Evolutionary conservation across 2,329 filamentous ascomycete genomes (phyloP), one percentile per base, ranked within the genome.

Genomic region (Dactylellina parvicollis): DNA sequence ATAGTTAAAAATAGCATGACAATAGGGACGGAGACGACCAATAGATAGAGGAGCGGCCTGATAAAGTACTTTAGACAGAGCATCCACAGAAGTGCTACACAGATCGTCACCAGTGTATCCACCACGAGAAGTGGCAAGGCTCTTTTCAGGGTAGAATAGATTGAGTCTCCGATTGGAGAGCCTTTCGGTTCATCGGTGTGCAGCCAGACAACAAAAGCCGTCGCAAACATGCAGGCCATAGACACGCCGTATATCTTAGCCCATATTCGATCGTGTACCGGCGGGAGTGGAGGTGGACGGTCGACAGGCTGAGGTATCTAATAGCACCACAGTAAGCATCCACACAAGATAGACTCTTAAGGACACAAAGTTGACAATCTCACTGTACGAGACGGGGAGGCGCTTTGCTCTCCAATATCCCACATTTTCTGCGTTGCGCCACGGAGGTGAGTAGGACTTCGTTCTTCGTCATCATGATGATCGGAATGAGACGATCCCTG

Each of bases 11-110:
- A 92, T 75, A 95, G 87, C 69, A 97, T 86, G 26, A 97, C 89
- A 75, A 93, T 83, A 0, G 95, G 95, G 14, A 97, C 92, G 0
- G 91, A 90, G 40, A 97, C 83, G 36, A 97, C 82, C 75, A 97
- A 91, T 62, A 91, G 81, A 76, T 89, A 88, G 59, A 97, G 91
- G 59, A 98, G 83, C n/a, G 89, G 88, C 62, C 91, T 88, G 20
- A 96, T 91, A 80, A 96, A 97, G 3, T 92, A 95, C 50, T 92
- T 87, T 50, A 99, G 84, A 1, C 96, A 84, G 0, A 93, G 91
- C 74, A 99, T 86, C 95, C 95, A 99, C 24, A 97, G 81, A 34
- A 97, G 84, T 1, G 94, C 94, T 18, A 98, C 91, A 34, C 96
- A 83, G 38, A 97, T 84, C 0, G 95, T 90, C n/a, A 97, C 89